These are phyloP conservation scores for Rhynchosporium agropyri DNA, from an alignment of 2,329 filamentous ascomycete genomes.

Conservation along the genomic window DNA sequence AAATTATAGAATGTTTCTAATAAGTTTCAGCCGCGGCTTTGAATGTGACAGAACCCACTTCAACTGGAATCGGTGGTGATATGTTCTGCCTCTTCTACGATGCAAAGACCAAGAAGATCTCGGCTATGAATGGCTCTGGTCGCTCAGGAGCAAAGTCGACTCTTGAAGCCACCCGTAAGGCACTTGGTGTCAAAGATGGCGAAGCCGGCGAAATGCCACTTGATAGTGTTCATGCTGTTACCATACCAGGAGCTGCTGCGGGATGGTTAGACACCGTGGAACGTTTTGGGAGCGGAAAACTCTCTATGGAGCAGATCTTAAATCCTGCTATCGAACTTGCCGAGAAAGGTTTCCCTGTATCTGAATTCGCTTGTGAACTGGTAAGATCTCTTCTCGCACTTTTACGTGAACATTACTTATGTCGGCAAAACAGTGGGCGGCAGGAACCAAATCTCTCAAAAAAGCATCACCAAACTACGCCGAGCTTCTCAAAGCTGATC, in stretches of 20 bases:
- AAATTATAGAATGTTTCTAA: slow-evolving; percentile 10
- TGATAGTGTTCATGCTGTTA: slow-evolving; percentile 77
- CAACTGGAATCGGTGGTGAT: slow-evolving; percentile 94
- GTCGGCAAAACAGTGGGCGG: slow-evolving; percentile 64
- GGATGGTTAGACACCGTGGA: slow-evolving; percentile 92
- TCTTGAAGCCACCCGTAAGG: slow-evolving; percentile 69
- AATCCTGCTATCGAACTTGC: slow-evolving; percentile 81
- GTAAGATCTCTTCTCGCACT: slow-evolving; percentile 23
- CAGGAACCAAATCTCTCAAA: slow-evolving; percentile 64
- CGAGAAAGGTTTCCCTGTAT: slow-evolving; percentile 88
- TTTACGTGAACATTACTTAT: slow-evolving; percentile 15
- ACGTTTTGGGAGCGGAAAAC: slow-evolving; percentile 84
- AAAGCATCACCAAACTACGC: slow-evolving; percentile 80
- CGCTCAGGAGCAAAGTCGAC: slow-evolving; percentile 71
- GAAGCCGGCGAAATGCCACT: slow-evolving; percentile 67
- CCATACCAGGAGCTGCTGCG: slow-evolving; percentile 85
- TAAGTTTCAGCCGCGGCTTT: slow-evolving; percentile 71
- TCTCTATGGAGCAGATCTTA: slow-evolving; percentile 76
- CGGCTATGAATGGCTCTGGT: slow-evolving; percentile 91
- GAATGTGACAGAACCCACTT: slow-evolving; percentile 90
- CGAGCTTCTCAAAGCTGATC: slow-evolving; percentile 85
- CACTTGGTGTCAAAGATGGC: slow-evolving; percentile 66
- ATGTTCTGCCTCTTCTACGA: slow-evolving; percentile 96
- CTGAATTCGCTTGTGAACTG: slow-evolving; percentile 59
- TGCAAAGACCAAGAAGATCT: slow-evolving; percentile 77